A percentile compares a stretch with the other conserved stretches of the same genome.
phyloP scores from a whole-genome alignment of 129 eudicot genomes.

The Mikania micrantha region DNA sequence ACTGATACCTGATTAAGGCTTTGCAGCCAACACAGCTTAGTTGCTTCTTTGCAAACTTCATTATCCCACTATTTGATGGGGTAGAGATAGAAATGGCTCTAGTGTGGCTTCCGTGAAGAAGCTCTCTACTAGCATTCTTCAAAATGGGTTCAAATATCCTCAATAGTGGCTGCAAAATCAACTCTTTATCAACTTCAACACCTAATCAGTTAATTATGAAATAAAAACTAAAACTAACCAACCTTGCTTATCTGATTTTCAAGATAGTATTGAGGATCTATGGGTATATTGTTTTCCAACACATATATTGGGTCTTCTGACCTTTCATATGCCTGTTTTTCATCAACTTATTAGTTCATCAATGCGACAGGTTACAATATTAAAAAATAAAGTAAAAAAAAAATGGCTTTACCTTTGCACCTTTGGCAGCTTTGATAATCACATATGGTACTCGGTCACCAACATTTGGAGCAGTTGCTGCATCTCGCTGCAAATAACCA shows the following conservation, averaged over 20 bases:
- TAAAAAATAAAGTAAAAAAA: background rate
- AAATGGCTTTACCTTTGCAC: slow-evolving; percentile 70
- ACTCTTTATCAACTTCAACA: background rate
- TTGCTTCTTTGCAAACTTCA: slow-evolving; percentile 94
- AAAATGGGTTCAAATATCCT: slow-evolving; percentile 94
- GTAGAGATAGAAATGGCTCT: slow-evolving; percentile 92
- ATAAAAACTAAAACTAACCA: slow-evolving; percentile 3
- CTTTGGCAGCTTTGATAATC: slow-evolving; percentile 87
- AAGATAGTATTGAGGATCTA: slow-evolving; percentile 92
- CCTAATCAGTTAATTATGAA: background rate
- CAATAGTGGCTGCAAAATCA: slow-evolving; percentile 68
- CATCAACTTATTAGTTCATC: slow-evolving; percentile 15
- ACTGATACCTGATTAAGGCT: slow-evolving; percentile 62
- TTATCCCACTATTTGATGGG: slow-evolving; percentile 87
- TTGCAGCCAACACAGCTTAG: slow-evolving; percentile 93
- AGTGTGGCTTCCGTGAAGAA: slow-evolving; percentile 86
- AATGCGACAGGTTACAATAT: background rate
- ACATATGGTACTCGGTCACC: slow-evolving; percentile 99
- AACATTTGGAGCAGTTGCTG: slow-evolving; percentile 96
- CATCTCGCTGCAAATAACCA: slow-evolving; percentile 63
- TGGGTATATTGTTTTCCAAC: slow-evolving; percentile 90
- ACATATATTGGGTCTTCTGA: slow-evolving; percentile 98
- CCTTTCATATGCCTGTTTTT: slow-evolving; percentile 79
- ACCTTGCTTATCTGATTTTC: slow-evolving; percentile 96
- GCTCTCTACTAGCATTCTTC: slow-evolving; percentile 88